Evolutionary conservation across 768 basidiomycete species (phyloP).

Genomic region (Auricularia heimuer): DNA sequence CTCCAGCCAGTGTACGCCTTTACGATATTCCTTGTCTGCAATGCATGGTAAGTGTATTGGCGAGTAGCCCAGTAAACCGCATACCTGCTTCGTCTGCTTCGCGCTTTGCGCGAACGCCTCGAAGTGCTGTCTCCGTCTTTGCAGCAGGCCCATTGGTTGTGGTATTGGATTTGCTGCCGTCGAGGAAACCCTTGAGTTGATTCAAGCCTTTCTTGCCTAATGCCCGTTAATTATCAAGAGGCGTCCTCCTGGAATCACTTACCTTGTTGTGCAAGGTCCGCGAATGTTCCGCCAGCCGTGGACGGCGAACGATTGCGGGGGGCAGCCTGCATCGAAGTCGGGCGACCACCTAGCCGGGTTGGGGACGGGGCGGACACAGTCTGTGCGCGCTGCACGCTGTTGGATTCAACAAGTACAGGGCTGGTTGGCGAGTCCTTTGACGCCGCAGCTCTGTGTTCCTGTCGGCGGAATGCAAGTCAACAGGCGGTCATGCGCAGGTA

Average conservation of each 20-base stretch:
- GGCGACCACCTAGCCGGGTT: constrained; percentile 61
- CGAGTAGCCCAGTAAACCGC: constrained; percentile 12
- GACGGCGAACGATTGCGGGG: constrained; percentile 70
- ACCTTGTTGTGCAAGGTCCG: constrained; percentile 84
- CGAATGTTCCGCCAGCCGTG: constrained; percentile 60
- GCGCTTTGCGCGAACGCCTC: constrained; percentile 72
- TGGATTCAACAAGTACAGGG: constrained; percentile 22
- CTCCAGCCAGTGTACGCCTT: constrained; percentile 87
- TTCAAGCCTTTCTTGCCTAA: constrained; percentile 79
- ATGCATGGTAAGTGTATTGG: neutral
- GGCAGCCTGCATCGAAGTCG: constrained; percentile 46
- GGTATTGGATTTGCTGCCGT: constrained; percentile 50
- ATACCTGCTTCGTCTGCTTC: constrained; percentile 86
- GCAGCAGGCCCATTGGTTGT: constrained; percentile 51
- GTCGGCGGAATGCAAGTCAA: constrained; percentile 1
- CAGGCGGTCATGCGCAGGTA: neutral
- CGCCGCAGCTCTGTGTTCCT: constrained; percentile 59
- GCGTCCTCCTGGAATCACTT: neutral
- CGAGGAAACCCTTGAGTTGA: constrained; percentile 76
- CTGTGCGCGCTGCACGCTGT: constrained; percentile 19
- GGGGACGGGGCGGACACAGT: constrained; percentile 55
- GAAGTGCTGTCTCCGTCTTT: constrained; percentile 53
- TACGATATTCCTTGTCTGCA: constrained; percentile 81
- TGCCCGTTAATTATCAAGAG: neutral
- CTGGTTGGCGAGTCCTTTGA: constrained; percentile 25